Conservation (phyloP, 306 rosid species). For the Dicorynia guianensis region DNA sequence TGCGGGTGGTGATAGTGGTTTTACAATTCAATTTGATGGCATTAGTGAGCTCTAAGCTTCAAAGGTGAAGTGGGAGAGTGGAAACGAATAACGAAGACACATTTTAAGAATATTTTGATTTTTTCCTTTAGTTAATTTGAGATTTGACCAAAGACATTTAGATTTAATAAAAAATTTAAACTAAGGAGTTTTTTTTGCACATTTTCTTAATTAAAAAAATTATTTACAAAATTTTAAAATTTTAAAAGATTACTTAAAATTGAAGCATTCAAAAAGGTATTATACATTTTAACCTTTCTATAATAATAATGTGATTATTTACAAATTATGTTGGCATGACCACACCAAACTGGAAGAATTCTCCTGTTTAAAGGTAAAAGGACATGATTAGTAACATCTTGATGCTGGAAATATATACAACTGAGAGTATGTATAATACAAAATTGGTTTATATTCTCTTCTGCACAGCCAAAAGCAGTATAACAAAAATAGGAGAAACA, state of each 20-base stretch:
- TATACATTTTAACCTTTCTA: no score
- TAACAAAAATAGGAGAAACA: conserved; percentile 76
- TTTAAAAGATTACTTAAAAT: no score
- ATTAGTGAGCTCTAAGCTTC: neutral
- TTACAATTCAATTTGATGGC: neutral
- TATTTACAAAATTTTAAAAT: no score
- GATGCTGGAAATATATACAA: conserved; percentile 6
- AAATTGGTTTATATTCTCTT: conserved; percentile 59
- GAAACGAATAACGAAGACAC: no score
- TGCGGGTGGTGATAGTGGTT: neutral
- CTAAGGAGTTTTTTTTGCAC: no score
- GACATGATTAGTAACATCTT: conserved; percentile 15
- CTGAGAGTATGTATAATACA: neutral
- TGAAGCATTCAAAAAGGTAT: no score
- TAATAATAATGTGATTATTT: neutral
- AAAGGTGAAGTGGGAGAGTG: neutral
- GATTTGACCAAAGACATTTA: no score
- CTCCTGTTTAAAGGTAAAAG: neutral
- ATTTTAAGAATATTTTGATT: no score
- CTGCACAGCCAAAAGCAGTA: conserved; percentile 67
- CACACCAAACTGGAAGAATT: conserved; percentile 19
- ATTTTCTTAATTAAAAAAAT: no score
- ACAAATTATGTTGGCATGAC: neutral
- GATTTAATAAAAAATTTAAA: no score
- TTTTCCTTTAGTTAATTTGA: no score